Percentiles rank a stretch among this genome's conserved stretches.
phyloP scores from a whole-genome alignment of 495 filamentous ascomycete genomes.

The Hypoxylon cercidicola region DNA sequence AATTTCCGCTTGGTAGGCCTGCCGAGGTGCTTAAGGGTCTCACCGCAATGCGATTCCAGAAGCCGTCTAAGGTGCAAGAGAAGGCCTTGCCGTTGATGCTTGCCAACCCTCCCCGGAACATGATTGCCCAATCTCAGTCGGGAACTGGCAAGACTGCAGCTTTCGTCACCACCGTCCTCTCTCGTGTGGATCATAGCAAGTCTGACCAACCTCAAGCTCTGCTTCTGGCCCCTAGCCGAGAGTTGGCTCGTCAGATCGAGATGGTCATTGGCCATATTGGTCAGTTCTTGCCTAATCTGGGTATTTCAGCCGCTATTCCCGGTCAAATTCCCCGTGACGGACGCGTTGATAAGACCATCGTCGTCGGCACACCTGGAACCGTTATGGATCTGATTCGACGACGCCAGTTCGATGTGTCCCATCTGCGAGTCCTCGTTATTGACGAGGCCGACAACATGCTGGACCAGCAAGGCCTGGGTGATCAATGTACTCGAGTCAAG shows the following conservation, averaged over 20 bases:
- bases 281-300: slow-evolving; percentile 76
- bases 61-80: slow-evolving; percentile 97
- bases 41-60: slow-evolving; percentile 85
- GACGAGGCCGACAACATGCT: slow-evolving; percentile 98
- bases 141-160: slow-evolving; percentile 99
- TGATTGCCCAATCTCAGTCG: slow-evolving; percentile 98
- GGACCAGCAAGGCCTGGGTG: slow-evolving; percentile 92
- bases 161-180: slow-evolving; percentile 90
- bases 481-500: slow-evolving; percentile 92
- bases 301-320: slow-evolving; percentile 82
- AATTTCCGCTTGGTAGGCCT: slow-evolving; percentile 45
- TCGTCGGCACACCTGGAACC: slow-evolving; percentile 95
- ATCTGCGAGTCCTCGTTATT: slow-evolving; percentile 81
- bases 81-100: slow-evolving; percentile 89
- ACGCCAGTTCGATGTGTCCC: slow-evolving; percentile 69
- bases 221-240: slow-evolving; percentile 90
- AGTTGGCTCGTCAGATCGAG: slow-evolving; percentile 94
- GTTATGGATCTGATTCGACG: slow-evolving; percentile 85
- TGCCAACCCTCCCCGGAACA: slow-evolving; percentile 81
- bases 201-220: slow-evolving; percentile 83
- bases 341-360: slow-evolving; percentile 73
- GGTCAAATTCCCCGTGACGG: slow-evolving; percentile 70
- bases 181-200: slow-evolving; percentile 76
- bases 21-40: slow-evolving; percentile 65
- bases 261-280: slow-evolving; percentile 84